phyloP scores from a whole-genome alignment of 2,329 filamentous ascomycete genomes.

The Pseudogymnoascus pannorum region DNA sequence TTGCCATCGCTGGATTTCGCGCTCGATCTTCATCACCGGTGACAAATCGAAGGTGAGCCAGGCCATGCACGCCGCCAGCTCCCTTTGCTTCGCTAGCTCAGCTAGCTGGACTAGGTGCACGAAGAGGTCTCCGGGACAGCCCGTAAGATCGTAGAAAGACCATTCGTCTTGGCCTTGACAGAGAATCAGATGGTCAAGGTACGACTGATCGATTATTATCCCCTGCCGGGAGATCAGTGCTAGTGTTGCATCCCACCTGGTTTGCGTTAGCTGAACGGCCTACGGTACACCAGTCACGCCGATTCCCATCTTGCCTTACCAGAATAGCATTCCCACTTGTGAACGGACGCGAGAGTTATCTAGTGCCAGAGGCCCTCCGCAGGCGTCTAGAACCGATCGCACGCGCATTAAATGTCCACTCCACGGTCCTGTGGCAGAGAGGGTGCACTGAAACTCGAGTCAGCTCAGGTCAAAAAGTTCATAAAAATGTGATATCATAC shows the following conservation, averaged over 20 bases:
- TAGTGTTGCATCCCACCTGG: conserved; percentile 28
- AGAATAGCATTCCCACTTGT: conserved; percentile 29
- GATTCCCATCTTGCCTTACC: conserved; percentile 14
- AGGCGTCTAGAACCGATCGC: conserved; percentile 19
- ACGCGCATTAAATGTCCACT: conserved; percentile 24
- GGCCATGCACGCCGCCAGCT: conserved; percentile 25
- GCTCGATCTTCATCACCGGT: conserved; percentile 19
- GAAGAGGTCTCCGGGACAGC: conserved; percentile 28
- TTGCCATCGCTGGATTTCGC: conserved; percentile 16
- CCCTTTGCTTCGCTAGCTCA: conserved; percentile 26
- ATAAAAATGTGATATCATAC: conserved; percentile 17
- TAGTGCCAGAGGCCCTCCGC: conserved; percentile 16
- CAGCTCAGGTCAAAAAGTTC: neutral
- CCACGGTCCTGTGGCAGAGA: conserved; percentile 30
- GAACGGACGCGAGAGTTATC: conserved; percentile 23
- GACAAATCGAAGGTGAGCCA: conserved; percentile 27
- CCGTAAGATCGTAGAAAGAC: conserved; percentile 30
- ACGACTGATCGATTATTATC: conserved; percentile 22
- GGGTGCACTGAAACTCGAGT: conserved; percentile 24
- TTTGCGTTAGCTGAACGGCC: neutral
- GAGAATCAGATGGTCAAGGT: conserved; percentile 20
- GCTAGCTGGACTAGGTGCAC: conserved; percentile 25
- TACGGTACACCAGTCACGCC: neutral
- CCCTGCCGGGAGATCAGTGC: conserved; percentile 28
- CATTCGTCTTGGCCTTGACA: conserved; percentile 20